These are phyloP conservation scores for Coemansia sp. DNA, from an alignment of 192 early-diverging fungal genomes.

Conservation along the genomic window DNA sequence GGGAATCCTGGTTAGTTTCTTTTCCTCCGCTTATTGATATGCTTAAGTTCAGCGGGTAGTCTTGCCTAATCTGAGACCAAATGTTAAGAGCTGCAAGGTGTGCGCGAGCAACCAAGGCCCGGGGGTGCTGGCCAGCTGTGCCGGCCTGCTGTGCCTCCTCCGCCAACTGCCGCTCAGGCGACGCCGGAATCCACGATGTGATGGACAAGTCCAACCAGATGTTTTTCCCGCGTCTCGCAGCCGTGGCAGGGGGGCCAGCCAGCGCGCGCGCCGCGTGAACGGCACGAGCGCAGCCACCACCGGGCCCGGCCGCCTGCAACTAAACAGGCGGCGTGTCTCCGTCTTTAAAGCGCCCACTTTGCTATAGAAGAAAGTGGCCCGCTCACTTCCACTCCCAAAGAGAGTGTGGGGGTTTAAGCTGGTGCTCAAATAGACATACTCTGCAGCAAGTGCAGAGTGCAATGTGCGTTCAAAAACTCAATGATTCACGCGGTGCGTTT, in stretches of 20 bases:
- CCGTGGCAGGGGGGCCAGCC: too few species aligned
- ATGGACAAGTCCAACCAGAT: conserved; percentile 2
- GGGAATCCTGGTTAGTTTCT: conserved; percentile 80
- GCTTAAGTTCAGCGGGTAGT: conserved; percentile 76
- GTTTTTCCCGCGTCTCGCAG: background rate
- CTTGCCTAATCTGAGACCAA: conserved; percentile 62
- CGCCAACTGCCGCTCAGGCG: too few species aligned
- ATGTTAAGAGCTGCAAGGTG: conserved; percentile 4
- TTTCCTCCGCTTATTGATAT: conserved; percentile 82
- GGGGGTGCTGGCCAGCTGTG: background rate
- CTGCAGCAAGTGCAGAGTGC: conserved; percentile 43
- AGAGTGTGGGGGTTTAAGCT: conserved; percentile 28
- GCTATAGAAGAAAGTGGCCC: background rate
- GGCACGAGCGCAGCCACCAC: too few species aligned
- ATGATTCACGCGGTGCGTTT: conserved; percentile 70
- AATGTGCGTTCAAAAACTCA: conserved; percentile 71
- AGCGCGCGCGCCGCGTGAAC: too few species aligned
- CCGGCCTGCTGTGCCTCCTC: too few species aligned
- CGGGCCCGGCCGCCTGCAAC: background rate
- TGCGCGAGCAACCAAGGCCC: background rate
- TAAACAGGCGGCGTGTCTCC: background rate
- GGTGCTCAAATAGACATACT: conserved; percentile 63
- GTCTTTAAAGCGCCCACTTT: conserved; percentile 6
- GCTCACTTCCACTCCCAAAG: background rate
- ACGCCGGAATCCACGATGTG: background rate